Conservation (phyloP, 1,139 yeast genomes). For the Meyerozyma carpophila region DNA sequence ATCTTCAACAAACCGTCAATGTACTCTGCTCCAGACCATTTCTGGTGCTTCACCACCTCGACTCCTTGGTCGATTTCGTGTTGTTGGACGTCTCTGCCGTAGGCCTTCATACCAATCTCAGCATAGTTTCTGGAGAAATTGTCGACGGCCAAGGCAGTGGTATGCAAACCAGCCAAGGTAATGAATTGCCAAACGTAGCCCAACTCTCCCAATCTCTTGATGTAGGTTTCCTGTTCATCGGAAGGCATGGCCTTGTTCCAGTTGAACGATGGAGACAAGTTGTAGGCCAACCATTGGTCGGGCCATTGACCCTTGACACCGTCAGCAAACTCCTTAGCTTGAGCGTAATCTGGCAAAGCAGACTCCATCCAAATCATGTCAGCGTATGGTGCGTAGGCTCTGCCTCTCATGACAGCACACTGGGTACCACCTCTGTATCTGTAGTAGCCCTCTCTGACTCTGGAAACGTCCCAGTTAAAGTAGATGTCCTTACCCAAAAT, state of each 20-base stretch:
- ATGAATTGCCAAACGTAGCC: slow-evolving; percentile 99
- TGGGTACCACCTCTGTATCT: slow-evolving; percentile 95
- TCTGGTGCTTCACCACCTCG: slow-evolving; percentile 96
- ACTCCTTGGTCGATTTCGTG: slow-evolving; percentile 87
- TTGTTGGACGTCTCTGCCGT: slow-evolving; percentile 81
- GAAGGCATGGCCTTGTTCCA: slow-evolving; percentile 94
- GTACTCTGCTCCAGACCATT: slow-evolving; percentile 99
- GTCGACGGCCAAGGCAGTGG: slow-evolving; percentile 90
- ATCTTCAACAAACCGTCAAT: slow-evolving; percentile 85
- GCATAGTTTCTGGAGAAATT: slow-evolving; percentile 77
- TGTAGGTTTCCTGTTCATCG: slow-evolving; percentile 85
- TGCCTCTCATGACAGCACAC: slow-evolving; percentile 96
- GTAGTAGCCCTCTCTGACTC: slow-evolving; percentile 97
- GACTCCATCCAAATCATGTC: slow-evolving; percentile 99
- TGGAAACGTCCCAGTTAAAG: slow-evolving; percentile 95
- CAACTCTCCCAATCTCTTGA: slow-evolving; percentile 76
- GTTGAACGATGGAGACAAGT: slow-evolving; percentile 95
- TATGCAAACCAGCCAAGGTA: slow-evolving; percentile 95
- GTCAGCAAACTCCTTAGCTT: slow-evolving; percentile 91
- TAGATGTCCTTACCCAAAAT: slow-evolving; percentile 77
- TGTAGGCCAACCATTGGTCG: slow-evolving; percentile 92
- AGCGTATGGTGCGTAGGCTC: slow-evolving; percentile 92
- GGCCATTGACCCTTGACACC: slow-evolving; percentile 83
- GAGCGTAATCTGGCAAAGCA: slow-evolving; percentile 87
- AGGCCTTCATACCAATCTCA: slow-evolving; percentile 89